Conservation (phyloP, 2,329 filamentous ascomycete genomes). For the Penicillium italicum region DNA sequence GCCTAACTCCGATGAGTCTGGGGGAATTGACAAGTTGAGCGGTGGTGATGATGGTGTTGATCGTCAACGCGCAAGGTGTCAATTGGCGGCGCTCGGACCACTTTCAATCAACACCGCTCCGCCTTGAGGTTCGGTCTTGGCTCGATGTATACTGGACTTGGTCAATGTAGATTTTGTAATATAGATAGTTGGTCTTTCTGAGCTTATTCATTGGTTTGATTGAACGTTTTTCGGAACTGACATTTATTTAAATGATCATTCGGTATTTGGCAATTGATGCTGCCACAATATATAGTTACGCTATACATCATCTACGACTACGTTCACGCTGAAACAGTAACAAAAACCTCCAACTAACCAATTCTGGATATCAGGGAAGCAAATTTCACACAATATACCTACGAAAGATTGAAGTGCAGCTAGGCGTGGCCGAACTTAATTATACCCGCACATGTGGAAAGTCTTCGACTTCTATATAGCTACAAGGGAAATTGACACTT, state of each 20-base stretch:
- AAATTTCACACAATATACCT: not conserved
- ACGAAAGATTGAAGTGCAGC: no score
- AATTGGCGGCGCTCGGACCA: slow-evolving; percentile 39
- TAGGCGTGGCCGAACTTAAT: not conserved
- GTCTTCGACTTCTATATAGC: not conserved
- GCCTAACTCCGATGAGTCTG: not conserved
- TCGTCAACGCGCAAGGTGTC: slow-evolving; percentile 36
- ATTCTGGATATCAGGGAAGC: not conserved
- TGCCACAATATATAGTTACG: not conserved
- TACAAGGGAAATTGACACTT: not conserved
- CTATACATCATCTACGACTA: not conserved
- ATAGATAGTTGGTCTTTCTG: not conserved
- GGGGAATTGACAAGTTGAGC: slow-evolving; percentile 5
- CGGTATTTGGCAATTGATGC: no score
- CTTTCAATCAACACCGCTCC: slow-evolving; percentile 16
- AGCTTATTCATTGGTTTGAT: not conserved
- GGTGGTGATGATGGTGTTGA: slow-evolving; percentile 7
- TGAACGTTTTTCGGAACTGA: accelerated
- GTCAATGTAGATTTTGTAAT: not conserved
- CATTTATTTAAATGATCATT: not conserved
- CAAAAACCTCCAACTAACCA: not conserved
- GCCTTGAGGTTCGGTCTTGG: slow-evolving; percentile 1
- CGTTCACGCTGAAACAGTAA: not conserved
- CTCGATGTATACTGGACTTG: not conserved
- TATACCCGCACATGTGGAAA: no score